Percentiles rank a stretch among this genome's conserved stretches.
phyloP scores from a whole-genome alignment of 2,329 filamentous ascomycete genomes.

The Fusarium lyarnte region DNA sequence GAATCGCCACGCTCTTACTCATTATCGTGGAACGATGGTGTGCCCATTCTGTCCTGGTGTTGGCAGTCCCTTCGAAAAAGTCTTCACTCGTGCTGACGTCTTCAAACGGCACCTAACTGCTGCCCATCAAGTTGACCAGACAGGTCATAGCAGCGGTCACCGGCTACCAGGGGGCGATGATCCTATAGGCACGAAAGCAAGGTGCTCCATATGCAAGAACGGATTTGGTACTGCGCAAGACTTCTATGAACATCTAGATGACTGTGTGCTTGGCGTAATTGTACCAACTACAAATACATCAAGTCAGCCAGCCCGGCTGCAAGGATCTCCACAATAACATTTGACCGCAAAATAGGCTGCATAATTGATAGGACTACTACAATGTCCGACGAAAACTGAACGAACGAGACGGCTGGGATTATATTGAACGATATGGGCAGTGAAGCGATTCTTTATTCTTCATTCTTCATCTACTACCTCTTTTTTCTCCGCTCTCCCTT shows the following conservation, averaged over 20 bases:
- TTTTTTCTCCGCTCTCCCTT: constrained; percentile 7
- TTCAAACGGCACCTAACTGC: constrained; percentile 96
- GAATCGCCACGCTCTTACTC: constrained; percentile 93
- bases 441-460: background rate
- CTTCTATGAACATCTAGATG: constrained; percentile 94
- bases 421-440: constrained; percentile 11
- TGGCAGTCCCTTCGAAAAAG: constrained; percentile 89
- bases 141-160: constrained; percentile 83
- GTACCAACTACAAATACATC: constrained; percentile 51
- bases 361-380: background rate
- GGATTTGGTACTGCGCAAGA: constrained; percentile 87
- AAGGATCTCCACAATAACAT: constrained; percentile 14
- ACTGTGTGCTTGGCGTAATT: constrained; percentile 69
- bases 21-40: constrained; percentile 98
- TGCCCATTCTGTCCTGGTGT: constrained; percentile 95
- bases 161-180: constrained; percentile 31
- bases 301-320: constrained; percentile 17
- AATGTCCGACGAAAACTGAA: constrained; percentile 3
- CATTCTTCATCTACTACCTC: background rate
- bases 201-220: constrained; percentile 89
- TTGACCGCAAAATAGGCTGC: background rate
- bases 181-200: constrained; percentile 68
- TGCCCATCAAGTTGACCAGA: constrained; percentile 94
- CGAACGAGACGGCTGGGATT: constrained; percentile 13
- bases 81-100: constrained; percentile 95